phyloP scores from a whole-genome alignment of 192 early-diverging fungal genomes.

The Dissophora ornata region DNA sequence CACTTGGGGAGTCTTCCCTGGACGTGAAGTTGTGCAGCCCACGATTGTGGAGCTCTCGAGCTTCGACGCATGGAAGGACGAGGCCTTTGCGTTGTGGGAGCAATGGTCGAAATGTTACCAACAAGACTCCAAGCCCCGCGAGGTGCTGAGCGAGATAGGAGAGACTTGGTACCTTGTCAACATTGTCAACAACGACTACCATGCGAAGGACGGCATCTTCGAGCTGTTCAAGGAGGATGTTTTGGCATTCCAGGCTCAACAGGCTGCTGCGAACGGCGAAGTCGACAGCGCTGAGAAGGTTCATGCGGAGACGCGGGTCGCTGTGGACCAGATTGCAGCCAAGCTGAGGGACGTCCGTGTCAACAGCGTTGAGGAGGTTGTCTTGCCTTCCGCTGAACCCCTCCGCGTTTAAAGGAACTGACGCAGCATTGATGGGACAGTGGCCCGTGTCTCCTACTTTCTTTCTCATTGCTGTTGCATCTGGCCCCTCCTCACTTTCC shows the following conservation, averaged over 20 bases:
- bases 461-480: conserved; percentile 5
- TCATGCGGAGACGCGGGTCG: neutral
- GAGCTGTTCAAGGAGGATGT: conserved; percentile 65
- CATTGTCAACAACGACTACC: conserved; percentile 95
- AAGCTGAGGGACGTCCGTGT: conserved; percentile 5
- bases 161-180: conserved; percentile 92
- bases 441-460: neutral
- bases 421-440: no score
- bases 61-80: conserved; percentile 98
- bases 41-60: conserved; percentile 90
- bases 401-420: conserved; percentile 22
- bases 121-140: conserved; percentile 46
- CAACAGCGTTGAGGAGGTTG: neutral
- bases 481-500: conserved; percentile 1
- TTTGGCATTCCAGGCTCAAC: neutral
- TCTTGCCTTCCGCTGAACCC: neutral
- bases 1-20: conserved; percentile 99
- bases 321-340: conserved; percentile 12
- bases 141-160: conserved; percentile 66
- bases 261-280: conserved; percentile 2
- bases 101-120: conserved; percentile 85
- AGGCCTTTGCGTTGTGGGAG: conserved; percentile 94
- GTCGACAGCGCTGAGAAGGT: neutral
- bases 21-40: conserved; percentile 95
- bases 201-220: conserved; percentile 73